Conservation (phyloP, 768 basidiomycete species). For the Galerina marginata region DNA sequence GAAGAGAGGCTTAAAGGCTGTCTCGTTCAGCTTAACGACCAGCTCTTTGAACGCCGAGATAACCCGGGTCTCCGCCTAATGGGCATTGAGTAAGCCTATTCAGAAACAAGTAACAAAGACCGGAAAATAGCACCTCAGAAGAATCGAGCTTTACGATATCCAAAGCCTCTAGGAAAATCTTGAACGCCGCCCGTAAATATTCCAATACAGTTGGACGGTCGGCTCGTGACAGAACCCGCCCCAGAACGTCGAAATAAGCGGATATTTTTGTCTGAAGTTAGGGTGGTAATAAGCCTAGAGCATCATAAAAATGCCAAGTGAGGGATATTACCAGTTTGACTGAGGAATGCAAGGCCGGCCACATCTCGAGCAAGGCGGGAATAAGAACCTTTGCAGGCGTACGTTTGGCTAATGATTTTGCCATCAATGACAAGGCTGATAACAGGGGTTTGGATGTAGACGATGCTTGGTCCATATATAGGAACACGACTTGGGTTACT, state of each 20-base stretch:
- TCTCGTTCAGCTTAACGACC: constrained; percentile 92
- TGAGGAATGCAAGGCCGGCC: constrained; percentile 47
- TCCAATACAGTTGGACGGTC: constrained; percentile 68
- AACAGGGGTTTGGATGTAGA: constrained; percentile 37
- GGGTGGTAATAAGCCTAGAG: background rate
- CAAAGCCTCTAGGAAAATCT: constrained; percentile 80
- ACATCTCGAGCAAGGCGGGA: constrained; percentile 64
- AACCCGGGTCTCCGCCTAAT: constrained; percentile 56
- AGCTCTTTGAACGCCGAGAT: constrained; percentile 85
- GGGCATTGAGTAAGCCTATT: constrained; percentile 26
- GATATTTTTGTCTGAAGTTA: constrained; percentile 37
- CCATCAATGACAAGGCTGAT: constrained; percentile 47
- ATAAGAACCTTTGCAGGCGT: constrained; percentile 71
- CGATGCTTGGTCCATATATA: constrained; percentile 56
- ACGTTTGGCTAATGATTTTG: constrained; percentile 73
- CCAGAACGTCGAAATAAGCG: constrained; percentile 73
- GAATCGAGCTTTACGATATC: constrained; percentile 49
- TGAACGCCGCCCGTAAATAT: constrained; percentile 71
- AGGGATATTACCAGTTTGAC: constrained; percentile 37
- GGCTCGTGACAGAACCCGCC: constrained; percentile 66
- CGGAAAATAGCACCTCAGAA: constrained; percentile 15
- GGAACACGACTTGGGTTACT: constrained; percentile 55
- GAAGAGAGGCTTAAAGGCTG: constrained; percentile 90
- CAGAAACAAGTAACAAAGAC: background rate
- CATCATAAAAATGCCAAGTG: background rate